A percentile compares a stretch with the other conserved stretches of the same genome.
These are phyloP conservation scores for Vitellaria paradoxa DNA, from an alignment of 179 eudicot genomes.

Conservation along the genomic window DNA sequence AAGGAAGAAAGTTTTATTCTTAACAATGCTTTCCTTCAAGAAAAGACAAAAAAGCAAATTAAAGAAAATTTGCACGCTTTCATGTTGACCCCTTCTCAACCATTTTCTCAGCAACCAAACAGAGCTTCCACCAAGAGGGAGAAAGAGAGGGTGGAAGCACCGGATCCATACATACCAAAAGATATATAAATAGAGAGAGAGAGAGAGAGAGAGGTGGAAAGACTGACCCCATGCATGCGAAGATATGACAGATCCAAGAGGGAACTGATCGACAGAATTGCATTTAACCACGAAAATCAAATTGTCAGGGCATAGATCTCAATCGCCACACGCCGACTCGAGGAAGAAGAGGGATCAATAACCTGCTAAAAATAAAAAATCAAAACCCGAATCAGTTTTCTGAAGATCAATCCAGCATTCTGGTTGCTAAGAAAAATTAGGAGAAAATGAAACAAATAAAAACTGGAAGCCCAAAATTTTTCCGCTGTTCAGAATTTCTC, in stretches of 20 bases:
- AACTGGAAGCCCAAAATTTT: too few species aligned
- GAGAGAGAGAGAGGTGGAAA: conserved; percentile 4
- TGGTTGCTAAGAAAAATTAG: neutral
- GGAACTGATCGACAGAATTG: conserved; percentile 31
- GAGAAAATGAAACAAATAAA: too few species aligned
- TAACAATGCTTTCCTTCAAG: neutral
- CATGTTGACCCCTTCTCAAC: neutral
- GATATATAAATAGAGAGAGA: neutral
- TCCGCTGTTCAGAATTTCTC: neutral
- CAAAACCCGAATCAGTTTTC: neutral
- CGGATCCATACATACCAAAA: neutral
- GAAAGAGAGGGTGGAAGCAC: neutral
- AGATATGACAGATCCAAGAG: conserved; percentile 44
- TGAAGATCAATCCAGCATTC: neutral
- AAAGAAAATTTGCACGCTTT: neutral
- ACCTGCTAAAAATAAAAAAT: conserved; percentile 5
- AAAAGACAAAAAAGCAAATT: neutral
- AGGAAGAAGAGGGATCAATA: neutral
- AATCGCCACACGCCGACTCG: conserved; percentile 6
- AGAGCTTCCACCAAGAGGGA: conserved; percentile 8
- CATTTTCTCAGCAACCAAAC: conserved; percentile 13
- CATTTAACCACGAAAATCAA: conserved; percentile 20
- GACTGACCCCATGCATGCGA: conserved; percentile 89
- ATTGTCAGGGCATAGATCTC: conserved; percentile 7
- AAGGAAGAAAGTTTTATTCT: neutral